Conservation (phyloP, 345 rosid genomes). For the Populus nigra region DNA sequence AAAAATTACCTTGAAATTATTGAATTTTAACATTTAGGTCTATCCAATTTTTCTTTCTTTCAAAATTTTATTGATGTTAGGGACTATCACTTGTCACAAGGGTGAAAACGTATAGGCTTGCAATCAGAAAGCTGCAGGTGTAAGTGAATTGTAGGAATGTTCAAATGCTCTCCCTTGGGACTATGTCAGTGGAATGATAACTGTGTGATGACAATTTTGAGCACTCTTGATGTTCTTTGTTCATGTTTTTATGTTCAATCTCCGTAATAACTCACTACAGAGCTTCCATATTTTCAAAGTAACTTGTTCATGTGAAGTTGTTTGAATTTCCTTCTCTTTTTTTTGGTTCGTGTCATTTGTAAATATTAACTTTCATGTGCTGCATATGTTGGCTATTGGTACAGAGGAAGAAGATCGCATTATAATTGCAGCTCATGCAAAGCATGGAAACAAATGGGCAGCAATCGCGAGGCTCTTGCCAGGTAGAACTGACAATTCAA, state of each 20-base stretch:
- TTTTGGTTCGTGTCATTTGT: not conserved
- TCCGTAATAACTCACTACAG: not conserved
- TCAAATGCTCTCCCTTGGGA: not conserved
- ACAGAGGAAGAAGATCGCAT: conserved; percentile 80
- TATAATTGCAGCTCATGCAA: conserved; percentile 62
- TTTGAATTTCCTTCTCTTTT: not conserved
- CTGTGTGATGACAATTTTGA: not conserved
- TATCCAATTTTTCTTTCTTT: not conserved
- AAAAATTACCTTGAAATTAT: not conserved
- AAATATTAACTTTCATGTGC: not conserved
- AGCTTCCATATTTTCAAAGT: not conserved
- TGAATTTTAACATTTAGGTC: not conserved
- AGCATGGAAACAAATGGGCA: conserved; percentile 94
- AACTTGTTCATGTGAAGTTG: not conserved
- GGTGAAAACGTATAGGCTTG: not conserved
- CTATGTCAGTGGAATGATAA: not conserved
- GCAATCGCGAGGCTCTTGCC: conserved; percentile 73
- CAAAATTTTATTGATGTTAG: not conserved
- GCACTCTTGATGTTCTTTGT: not conserved
- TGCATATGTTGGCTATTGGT: conserved; percentile 17
- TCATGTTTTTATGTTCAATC: not conserved
- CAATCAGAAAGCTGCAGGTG: not conserved
- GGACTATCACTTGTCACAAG: not conserved
- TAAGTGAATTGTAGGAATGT: not conserved
- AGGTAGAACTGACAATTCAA: conserved; percentile 84